Conservation (phyloP, 805 yeast genomes). For the Nakazawaea wyomingensis region DNA sequence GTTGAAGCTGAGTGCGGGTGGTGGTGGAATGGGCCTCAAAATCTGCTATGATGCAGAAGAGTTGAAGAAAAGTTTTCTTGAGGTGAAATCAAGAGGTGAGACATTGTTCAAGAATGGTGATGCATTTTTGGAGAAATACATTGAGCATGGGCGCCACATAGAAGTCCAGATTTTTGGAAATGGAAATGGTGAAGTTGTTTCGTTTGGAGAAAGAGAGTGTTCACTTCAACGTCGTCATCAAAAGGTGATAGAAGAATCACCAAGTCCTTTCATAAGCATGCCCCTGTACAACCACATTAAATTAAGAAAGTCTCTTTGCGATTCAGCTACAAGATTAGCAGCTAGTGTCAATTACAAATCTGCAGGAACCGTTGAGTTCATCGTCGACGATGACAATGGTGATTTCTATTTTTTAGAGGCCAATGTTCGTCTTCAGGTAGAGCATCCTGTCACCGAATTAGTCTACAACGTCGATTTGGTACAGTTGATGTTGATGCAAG, state of each 20-base stretch:
- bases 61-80: conserved; percentile 15
- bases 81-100: conserved; percentile 23
- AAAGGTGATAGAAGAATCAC: conserved; percentile 26
- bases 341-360: conserved; percentile 21
- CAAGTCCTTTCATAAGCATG: conserved; percentile 21
- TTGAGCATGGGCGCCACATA: conserved; percentile 23
- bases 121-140: conserved; percentile 23
- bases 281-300: conserved; percentile 9
- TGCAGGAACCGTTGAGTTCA: conserved; percentile 27
- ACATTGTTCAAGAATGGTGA: conserved; percentile 20
- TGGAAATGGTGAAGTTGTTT: conserved; percentile 22
- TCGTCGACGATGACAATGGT: conserved; percentile 23
- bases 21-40: conserved; percentile 27
- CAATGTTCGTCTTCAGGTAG: conserved; percentile 27
- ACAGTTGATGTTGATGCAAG: conserved; percentile 22
- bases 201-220: conserved; percentile 26
- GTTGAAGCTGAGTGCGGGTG: conserved; percentile 26
- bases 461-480: conserved; percentile 22
- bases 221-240: conserved; percentile 28
- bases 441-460: conserved; percentile 25
- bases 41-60: conserved; percentile 17
- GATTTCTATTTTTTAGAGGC: conserved; percentile 23
- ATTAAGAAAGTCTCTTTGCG: conserved; percentile 17
- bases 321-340: conserved; percentile 20
- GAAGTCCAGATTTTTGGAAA: conserved; percentile 26